Evolutionary conservation across 2,329 filamentous ascomycete genomes (phyloP).

Genomic region (Taxawa tesnikishii): DNA sequence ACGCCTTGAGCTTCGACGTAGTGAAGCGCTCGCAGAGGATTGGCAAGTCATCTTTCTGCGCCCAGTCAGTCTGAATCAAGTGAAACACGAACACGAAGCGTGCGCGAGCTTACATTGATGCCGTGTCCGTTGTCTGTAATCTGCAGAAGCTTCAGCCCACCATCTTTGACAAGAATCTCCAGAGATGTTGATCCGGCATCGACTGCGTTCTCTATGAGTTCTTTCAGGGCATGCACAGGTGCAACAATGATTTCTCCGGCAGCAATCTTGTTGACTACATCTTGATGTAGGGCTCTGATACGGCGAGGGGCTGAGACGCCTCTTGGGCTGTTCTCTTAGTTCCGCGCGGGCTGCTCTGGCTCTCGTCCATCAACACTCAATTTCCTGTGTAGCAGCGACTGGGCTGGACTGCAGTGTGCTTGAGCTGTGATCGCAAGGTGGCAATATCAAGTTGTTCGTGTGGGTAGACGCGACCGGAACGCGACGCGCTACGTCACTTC

Average conservation of each 20-base stretch:
- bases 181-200: slow-evolving; percentile 90
- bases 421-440: no score
- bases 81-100: neutral
- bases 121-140: slow-evolving; percentile 96
- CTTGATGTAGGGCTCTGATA: slow-evolving; percentile 69
- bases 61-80: slow-evolving; percentile 9
- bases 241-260: slow-evolving; percentile 97
- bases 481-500: no score
- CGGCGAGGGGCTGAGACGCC: slow-evolving; percentile 24
- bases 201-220: slow-evolving; percentile 91
- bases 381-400: no score
- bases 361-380: no score
- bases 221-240: slow-evolving; percentile 89
- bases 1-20: slow-evolving; percentile 86
- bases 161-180: slow-evolving; percentile 88
- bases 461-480: no score
- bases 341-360: no score
- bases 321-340: slow-evolving; percentile 18
- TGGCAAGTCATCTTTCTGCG: slow-evolving; percentile 73
- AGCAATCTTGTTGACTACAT: slow-evolving; percentile 97
- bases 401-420: no score
- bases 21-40: slow-evolving; percentile 95
- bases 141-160: slow-evolving; percentile 85
- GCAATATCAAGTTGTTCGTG: no score
- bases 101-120: slow-evolving; percentile 57